Base-by-base conservation (phyloP, 257 asterid genomes). In the Solanum habrochaites region DNA sequence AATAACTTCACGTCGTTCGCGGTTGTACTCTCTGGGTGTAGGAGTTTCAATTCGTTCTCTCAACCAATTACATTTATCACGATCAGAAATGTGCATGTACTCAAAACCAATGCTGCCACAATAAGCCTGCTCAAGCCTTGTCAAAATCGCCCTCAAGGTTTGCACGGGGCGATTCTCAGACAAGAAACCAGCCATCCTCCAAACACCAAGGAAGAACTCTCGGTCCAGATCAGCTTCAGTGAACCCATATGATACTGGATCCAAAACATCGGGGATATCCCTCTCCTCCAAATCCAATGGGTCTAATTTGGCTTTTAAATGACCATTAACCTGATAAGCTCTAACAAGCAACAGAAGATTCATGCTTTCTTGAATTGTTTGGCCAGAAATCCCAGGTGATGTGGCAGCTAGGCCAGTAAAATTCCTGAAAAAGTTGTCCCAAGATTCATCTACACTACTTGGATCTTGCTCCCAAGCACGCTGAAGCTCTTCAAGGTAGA, bases 391-490 rank as follows among this genome's bases (percentile, higher is more conserved):
- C 62, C 99, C 99, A 66, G 99, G 98, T 27, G 98, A 96, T 11
- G 98, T 94, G 25, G 97, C 60, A 6, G 98, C 97, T 90, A 94
- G 97, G 80, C 99, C 99, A 70, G 93, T 98, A 92, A 96, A 96
- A 91, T 96, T 96, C 88, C 97, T 92, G 86, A 96, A 96, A 90
- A 96, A 96, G 86, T 95, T 96, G 89, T 96, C 99, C 99, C 99
- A 96, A 9, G 99, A 96, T 82, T 95, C 99, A 89, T 96, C 99
- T 85, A 96, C 99, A 58, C 99, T 96, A 69, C 85, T 89, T 6
- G 98, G 98, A 89, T 96, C 98, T 87, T 96, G 94, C 94, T 96
- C 99, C 99, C 99, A 96, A 32, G 98, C 95, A 89, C 99, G 89
- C 94, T 96, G 99, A 32, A 95, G 94, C 95, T 96, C 99, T 92